Evolutionary conservation across 164 flowering plant species (phyloP).

Genomic region (Annona cherimola): DNA sequence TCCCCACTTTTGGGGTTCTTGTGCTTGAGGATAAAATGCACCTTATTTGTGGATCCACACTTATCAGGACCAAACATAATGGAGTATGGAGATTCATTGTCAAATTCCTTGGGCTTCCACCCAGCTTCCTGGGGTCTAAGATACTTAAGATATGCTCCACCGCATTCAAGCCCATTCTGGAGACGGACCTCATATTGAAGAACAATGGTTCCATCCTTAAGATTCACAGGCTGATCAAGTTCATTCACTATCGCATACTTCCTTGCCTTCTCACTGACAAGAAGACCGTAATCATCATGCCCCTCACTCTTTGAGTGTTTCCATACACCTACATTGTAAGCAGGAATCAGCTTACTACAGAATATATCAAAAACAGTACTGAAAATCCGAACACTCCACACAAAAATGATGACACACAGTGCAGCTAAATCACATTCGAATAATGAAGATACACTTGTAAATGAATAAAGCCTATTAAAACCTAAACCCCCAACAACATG

Average conservation of each 20-base stretch:
- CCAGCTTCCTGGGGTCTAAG: conserved; percentile 98
- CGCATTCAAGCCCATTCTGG: conserved; percentile 95
- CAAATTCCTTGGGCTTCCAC: conserved; percentile 77
- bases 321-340: conserved; percentile 69
- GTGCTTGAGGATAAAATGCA: conserved; percentile 91
- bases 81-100: conserved; percentile 87
- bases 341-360: neutral
- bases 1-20: conserved; percentile 92
- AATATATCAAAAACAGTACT: neutral
- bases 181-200: conserved; percentile 90
- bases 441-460: too few species aligned
- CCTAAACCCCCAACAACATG: too few species aligned
- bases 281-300: conserved; percentile 96
- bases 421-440: too few species aligned
- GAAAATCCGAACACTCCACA: too few species aligned
- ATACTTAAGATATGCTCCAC: conserved; percentile 93
- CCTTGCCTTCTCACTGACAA: conserved; percentile 89
- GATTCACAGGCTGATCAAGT: conserved; percentile 54
- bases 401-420: too few species aligned
- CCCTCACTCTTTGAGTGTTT: conserved; percentile 90
- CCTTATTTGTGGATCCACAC: conserved; percentile 92
- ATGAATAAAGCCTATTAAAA: too few species aligned
- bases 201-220: conserved; percentile 64
- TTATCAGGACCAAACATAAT: conserved; percentile 99
- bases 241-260: conserved; percentile 94